Evolutionary conservation across 2,329 filamentous ascomycete species (phyloP).

Genomic region (Fusarium algeriense): DNA sequence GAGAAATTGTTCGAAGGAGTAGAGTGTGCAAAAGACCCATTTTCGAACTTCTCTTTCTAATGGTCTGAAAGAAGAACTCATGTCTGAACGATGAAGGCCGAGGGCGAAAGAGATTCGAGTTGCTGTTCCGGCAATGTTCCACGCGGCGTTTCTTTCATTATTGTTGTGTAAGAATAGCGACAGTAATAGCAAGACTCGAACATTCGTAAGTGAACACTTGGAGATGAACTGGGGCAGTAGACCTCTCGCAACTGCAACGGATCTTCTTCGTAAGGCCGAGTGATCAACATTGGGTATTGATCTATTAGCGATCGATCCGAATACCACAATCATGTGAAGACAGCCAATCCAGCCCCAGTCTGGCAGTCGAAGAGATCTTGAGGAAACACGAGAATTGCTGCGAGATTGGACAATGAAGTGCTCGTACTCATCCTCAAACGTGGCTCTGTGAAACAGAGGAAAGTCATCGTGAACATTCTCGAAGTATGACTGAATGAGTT

Average conservation of each 20-base stretch:
- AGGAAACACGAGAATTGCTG: background rate
- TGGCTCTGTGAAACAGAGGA: constrained; percentile 52
- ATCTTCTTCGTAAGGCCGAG: constrained; percentile 39
- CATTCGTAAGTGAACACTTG: constrained; percentile 33
- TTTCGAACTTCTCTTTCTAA: constrained; percentile 52
- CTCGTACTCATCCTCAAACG: constrained; percentile 53
- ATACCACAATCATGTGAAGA: constrained; percentile 54
- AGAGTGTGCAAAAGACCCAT: constrained; percentile 54
- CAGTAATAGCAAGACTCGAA: constrained; percentile 27
- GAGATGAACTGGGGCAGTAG: constrained; percentile 35
- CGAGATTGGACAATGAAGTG: constrained; percentile 43
- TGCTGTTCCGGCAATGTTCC: constrained; percentile 52
- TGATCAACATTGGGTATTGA: constrained; percentile 46
- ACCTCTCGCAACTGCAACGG: constrained; percentile 17
- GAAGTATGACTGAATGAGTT: constrained; percentile 52
- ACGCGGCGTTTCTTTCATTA: constrained; percentile 55
- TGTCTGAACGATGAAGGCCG: constrained; percentile 50
- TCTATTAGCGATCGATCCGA: constrained; percentile 50
- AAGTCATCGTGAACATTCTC: constrained; percentile 53
- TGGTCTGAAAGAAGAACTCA: constrained; percentile 48
- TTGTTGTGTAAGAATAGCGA: constrained; percentile 55
- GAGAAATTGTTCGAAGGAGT: constrained; percentile 54
- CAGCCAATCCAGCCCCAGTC: constrained; percentile 54
- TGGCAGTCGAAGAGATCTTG: constrained; percentile 22
- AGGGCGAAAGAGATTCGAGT: constrained; percentile 51